Evolutionary conservation across 441 rosid species (phyloP), one percentile per base, ranked within the genome.

Genomic region (Gossypium davidsonii): DNA sequence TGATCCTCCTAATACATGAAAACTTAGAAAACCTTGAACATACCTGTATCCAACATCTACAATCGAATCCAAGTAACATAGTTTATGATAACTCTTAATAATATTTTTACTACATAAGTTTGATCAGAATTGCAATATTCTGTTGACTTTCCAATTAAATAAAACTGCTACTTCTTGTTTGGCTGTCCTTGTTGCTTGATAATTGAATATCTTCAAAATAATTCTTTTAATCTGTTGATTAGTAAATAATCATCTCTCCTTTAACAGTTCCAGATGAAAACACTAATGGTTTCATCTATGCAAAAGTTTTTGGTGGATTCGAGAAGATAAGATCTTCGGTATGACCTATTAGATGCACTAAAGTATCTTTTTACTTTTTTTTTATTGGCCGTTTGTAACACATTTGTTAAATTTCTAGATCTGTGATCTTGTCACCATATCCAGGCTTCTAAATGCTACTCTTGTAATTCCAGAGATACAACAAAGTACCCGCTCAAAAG

Each of bases 401-500:
- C 85, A 76, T 87, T 80, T 89, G 85, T 82, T 86, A 82, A 86
- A 84, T 88, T 58, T 91, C 88, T 91, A 96, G 98, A 89, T 96
- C 80, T 93, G 98, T 89, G 99, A 96, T 89, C 97, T 96, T 91
- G 98, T 96, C 87, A 87, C 94, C 87, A 89, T 96, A 87, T 87
- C 99, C 91, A 93, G 98, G 93, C 99, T 96, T 88, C 82, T 96
- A 79, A 96, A 96, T 91, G 99, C 98, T 83, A 96, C 99, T 73
- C 99, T 96, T 80, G 89, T 93, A 86, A 87, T 96, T 89, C 99
- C 99, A 66, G 99, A 96, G 88, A 89, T 96, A 82, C 98, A 96
- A 85, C 85, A 90, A 77, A 87, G 89, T 83, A 88, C 88, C 73
- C 92, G 83, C 71, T 88, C 97, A 48, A 96, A 91, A 86, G 92